Conservation (phyloP, 345 rosid species). For the Euphorbia tirucalli region DNA sequence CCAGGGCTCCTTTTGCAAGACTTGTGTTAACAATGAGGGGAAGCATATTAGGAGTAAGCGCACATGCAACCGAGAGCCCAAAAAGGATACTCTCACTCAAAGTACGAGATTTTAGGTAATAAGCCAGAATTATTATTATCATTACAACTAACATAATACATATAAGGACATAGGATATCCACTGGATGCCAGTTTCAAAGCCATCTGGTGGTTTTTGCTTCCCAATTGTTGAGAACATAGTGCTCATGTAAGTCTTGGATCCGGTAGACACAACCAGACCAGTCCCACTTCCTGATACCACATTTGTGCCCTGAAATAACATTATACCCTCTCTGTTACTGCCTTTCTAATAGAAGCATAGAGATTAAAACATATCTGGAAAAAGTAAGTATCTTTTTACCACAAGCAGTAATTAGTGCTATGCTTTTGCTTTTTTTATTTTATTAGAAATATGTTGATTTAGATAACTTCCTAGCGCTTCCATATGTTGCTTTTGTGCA, state of each 20-base stretch:
- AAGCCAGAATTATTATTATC: constrained; percentile 38
- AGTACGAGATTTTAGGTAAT: constrained; percentile 30
- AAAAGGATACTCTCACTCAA: constrained; percentile 53
- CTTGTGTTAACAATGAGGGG: constrained; percentile 67
- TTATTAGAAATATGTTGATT: too few relatives aligned
- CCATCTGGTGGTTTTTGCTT: constrained; percentile 57
- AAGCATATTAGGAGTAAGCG: constrained; percentile 78
- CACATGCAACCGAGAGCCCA: constrained; percentile 65
- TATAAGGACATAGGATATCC: constrained; percentile 58
- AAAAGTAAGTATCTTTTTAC: too few relatives aligned
- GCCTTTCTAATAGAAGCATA: too few relatives aligned
- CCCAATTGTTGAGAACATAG: constrained; percentile 54
- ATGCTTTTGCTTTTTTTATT: too few relatives aligned
- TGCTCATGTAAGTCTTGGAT: constrained; percentile 64
- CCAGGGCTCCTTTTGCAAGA: constrained; percentile 74
- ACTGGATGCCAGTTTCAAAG: constrained; percentile 51
- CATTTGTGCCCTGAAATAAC: constrained; percentile 59
- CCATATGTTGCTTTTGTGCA: not conserved
- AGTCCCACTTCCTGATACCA: constrained; percentile 65
- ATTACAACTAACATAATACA: constrained; percentile 56
- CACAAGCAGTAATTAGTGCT: too few relatives aligned
- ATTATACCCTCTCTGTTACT: not conserved
- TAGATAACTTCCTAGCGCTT: too few relatives aligned
- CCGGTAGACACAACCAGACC: constrained; percentile 71
- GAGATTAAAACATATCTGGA: too few relatives aligned